phyloP scores from a whole-genome alignment of 2,329 filamentous ascomycete species.

The Fonsecaea monophora region DNA sequence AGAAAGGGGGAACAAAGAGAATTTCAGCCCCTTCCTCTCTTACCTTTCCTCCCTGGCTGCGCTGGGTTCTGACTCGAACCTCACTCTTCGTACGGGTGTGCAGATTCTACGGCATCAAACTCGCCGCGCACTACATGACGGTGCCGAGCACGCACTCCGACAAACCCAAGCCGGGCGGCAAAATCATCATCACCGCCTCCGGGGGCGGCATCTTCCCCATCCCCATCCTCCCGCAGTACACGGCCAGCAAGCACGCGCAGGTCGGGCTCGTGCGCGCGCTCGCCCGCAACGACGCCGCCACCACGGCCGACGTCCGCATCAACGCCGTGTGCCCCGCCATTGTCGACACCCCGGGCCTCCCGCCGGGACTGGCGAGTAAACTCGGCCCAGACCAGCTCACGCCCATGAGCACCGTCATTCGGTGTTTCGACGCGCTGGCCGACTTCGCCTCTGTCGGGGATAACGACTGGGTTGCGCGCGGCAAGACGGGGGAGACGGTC shows the following conservation, averaged over 20 bases:
- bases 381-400: constrained; percentile 16
- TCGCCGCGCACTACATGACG: constrained; percentile 62
- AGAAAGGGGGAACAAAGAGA: too few relatives aligned
- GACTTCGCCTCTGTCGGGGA: neutral
- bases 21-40: neutral
- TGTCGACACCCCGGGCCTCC: constrained; percentile 41
- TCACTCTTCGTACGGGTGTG: neutral
- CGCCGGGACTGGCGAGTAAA: neutral
- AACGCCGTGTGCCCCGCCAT: constrained; percentile 46
- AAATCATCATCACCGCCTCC: constrained; percentile 55
- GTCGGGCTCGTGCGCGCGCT: constrained; percentile 51
- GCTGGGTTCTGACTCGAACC: neutral
- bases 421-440: constrained; percentile 14
- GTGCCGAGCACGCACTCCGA: constrained; percentile 49
- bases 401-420: constrained; percentile 18
- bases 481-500: constrained; percentile 12
- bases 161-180: constrained; percentile 48
- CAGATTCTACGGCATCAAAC: constrained; percentile 52
- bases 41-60: neutral
- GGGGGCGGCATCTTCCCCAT: constrained; percentile 53
- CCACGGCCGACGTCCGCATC: constrained; percentile 39
- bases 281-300: constrained; percentile 42
- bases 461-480: constrained; percentile 16
- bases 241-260: constrained; percentile 59
- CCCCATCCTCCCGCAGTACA: constrained; percentile 32